A percentile compares a stretch with the other conserved stretches of the same genome.
phyloP scores from a whole-genome alignment of 192 early-diverging fungal species.

The Phycomyces blakesleeanus region DNA sequence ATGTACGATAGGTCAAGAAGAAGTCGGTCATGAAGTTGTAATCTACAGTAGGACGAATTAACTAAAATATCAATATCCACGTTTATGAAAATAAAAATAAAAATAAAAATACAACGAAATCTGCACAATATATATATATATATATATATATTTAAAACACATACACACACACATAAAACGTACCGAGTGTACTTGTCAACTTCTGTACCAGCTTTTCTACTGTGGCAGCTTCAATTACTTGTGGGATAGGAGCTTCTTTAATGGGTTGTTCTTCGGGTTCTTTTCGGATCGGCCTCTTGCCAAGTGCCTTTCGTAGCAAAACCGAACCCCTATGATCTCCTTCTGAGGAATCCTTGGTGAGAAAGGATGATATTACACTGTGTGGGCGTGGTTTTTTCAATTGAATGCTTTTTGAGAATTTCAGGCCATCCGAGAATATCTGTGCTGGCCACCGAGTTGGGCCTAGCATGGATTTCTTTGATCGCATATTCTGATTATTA shows the following conservation, averaged over 20 bases:
- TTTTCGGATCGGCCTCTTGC: background rate
- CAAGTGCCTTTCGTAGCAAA: background rate
- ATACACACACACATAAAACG: too few relatives aligned
- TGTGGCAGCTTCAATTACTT: slow-evolving; percentile 45
- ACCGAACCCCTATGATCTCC: background rate
- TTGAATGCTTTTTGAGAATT: too few relatives aligned
- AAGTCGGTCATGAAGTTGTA: slow-evolving; percentile 61
- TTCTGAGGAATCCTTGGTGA: background rate
- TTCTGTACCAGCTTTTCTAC: slow-evolving; percentile 54
- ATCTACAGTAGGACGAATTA: slow-evolving; percentile 34
- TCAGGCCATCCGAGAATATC: too few relatives aligned
- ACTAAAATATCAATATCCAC: background rate
- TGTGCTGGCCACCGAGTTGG: background rate
- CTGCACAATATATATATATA: too few relatives aligned
- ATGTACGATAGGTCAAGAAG: slow-evolving; percentile 57
- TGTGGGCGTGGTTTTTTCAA: too few relatives aligned
- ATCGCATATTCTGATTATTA: background rate
- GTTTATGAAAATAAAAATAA: slow-evolving; percentile 8
- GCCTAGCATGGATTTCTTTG: too few relatives aligned
- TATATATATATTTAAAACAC: background rate
- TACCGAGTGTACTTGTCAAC: slow-evolving; percentile 51
- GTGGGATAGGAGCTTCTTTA: background rate
- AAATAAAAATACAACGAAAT: slow-evolving; percentile 4
- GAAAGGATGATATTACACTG: background rate
- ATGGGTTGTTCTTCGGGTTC: background rate